Base-by-base conservation (phyloP, 78 protist genomes). In the Dictyostelium discoideum region DNA sequence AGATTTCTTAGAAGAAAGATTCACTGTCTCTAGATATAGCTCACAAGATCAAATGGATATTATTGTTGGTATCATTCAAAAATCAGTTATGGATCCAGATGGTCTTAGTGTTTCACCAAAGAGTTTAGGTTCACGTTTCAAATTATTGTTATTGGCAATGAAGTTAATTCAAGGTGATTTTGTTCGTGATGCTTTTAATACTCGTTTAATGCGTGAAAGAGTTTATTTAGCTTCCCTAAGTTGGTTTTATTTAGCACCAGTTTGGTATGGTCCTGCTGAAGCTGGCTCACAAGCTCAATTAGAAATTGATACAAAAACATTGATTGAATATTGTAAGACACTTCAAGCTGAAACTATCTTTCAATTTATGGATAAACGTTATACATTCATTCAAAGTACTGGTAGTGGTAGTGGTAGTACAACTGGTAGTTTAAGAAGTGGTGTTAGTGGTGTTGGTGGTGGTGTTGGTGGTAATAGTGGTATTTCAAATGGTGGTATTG, bases 241-340 rank as follows among this genome's bases (percentile, higher is more conserved):
- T n/a, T 95, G 97, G 96, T 97, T 97, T 80, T 83, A 86, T 37
- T 37, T 85, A 32, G 92, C 92, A 87, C 96, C 96, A 40, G 69
- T 72, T 60, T 93, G 96, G 96, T 93, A 93, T 60, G 93, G 93
- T 16, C 80, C 81, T 0, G 57, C 46, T 10, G 96, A 93, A 60
- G 80, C 88, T 26, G 87, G 87, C 18, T 54, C 67, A 3, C 78
- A 69, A 81, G 14, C 54, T 22, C 74, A 85, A 69, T 79, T 80
- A n/a, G 77, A 67, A 14, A 37, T 72, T 16, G 96, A 94, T 24
- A 74, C 88, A 4, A 48, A 78, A 69, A 46, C 83, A 5, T 42
- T 87, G 7, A 77, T 93, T 10, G 93, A 93, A 16, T 93, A 85
- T 65, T 93, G 96, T 46, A 93, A 86, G 24, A 10, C 81, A 8